Evolutionary conservation across 345 rosid genomes (phyloP).

Genomic region (Excoecaria agallocha): DNA sequence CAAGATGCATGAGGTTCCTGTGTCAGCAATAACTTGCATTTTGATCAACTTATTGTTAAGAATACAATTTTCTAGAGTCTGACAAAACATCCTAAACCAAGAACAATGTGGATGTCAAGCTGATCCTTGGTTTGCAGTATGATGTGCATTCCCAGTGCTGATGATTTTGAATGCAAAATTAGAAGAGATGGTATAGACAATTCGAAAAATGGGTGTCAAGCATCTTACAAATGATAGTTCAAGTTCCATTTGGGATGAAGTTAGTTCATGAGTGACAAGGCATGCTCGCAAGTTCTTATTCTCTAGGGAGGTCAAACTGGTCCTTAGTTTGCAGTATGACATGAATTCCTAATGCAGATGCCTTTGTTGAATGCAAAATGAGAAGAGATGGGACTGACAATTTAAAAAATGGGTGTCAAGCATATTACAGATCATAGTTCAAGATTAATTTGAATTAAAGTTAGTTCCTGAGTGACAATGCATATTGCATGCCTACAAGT

Average conservation of each 20-base stretch:
- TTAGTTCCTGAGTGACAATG: not conserved
- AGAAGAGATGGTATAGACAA: not conserved
- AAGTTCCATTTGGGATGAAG: not conserved
- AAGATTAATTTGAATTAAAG: not conserved
- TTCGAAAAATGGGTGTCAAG: not conserved
- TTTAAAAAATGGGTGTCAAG: not conserved
- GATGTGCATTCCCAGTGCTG: not conserved
- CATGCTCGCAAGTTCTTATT: not conserved
- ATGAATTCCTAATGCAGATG: not conserved
- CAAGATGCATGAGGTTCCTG: too few species aligned
- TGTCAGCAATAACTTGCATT: too few species aligned
- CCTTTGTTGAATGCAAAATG: not conserved
- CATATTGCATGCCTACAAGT: not conserved
- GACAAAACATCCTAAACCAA: not conserved
- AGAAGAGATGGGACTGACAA: not conserved
- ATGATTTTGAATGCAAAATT: not conserved
- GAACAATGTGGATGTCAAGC: not conserved
- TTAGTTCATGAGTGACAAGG: not conserved
- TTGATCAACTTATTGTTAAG: not conserved
- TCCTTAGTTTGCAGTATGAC: not conserved
- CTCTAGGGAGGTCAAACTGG: not conserved
- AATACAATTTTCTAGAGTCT: not conserved
- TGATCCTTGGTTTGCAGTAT: not conserved
- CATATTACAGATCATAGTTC: not conserved
- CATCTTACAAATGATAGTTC: not conserved